phyloP scores from a whole-genome alignment of 257 asterid genomes.

The Solanum tacnaense region DNA sequence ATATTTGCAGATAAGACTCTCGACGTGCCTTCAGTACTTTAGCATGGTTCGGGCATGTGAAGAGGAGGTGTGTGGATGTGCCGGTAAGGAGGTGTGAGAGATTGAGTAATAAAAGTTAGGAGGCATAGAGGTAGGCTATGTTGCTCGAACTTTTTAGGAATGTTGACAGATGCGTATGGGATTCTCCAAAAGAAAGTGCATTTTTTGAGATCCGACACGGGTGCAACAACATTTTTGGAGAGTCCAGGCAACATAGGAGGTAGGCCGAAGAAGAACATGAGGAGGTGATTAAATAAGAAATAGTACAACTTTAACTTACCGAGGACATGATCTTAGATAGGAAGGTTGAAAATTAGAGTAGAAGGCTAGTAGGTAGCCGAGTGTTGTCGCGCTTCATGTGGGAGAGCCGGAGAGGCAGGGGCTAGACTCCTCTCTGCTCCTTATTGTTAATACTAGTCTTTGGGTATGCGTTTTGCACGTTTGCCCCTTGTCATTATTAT shows the following conservation, averaged over 20 bases:
- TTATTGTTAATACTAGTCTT: neutral
- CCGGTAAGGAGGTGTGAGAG: neutral
- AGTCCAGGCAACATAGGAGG: no score
- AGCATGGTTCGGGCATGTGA: neutral
- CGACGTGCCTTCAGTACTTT: neutral
- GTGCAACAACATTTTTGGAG: no score
- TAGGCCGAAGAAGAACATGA: neutral
- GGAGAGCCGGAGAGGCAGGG: neutral
- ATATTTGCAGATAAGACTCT: neutral
- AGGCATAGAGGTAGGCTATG: neutral
- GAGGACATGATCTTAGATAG: neutral
- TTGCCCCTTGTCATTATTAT: neutral
- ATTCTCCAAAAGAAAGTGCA: no score
- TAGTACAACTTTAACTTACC: no score
- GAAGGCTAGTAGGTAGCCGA: neutral
- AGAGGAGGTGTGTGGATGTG: neutral
- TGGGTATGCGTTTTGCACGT: neutral
- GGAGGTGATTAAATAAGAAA: neutral
- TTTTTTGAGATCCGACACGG: no score
- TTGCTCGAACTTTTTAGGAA: no score
- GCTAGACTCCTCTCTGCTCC: no score
- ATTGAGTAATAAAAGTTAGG: neutral
- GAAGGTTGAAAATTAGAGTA: neutral
- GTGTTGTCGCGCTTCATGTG: neutral
- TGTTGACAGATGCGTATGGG: no score